Conservation (phyloP, 2,329 filamentous ascomycete species). For the Triangularia verruculosa region DNA sequence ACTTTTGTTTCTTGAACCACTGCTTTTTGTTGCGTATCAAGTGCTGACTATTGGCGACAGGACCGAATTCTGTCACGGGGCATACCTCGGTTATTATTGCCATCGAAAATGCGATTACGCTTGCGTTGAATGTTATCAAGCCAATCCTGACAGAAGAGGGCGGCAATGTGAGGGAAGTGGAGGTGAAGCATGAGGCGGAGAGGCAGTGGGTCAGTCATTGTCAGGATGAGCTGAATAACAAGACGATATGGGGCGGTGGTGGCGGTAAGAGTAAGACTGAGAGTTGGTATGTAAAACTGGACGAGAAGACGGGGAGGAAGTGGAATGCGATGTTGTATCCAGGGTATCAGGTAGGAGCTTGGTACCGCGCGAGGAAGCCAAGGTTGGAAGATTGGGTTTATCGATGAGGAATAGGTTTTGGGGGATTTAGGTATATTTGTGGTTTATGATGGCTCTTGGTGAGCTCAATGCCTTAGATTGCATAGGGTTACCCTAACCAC, state of each 20-base stretch:
- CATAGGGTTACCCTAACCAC: too few species aligned
- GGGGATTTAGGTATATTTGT: too few species aligned
- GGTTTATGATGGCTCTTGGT: too few species aligned
- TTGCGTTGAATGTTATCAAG: slow-evolving; percentile 56
- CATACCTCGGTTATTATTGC: slow-evolving; percentile 50
- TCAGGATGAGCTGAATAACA: slow-evolving; percentile 33
- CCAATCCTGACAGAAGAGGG: slow-evolving; percentile 37
- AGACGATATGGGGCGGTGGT: slow-evolving; percentile 35
- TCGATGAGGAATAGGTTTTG: neutral
- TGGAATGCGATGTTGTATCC: slow-evolving; percentile 40
- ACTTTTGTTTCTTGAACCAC: neutral
- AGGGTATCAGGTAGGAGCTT: slow-evolving; percentile 35
- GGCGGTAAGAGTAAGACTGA: slow-evolving; percentile 25
- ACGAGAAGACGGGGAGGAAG: slow-evolving; percentile 18
- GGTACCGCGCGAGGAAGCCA: slow-evolving; percentile 39
- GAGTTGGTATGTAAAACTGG: slow-evolving; percentile 37
- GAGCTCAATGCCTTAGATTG: too few species aligned
- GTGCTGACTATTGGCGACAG: slow-evolving; percentile 22
- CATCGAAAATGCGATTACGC: slow-evolving; percentile 60
- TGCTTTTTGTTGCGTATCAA: neutral
- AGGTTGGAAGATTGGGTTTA: slow-evolving; percentile 31
- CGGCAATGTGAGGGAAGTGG: slow-evolving; percentile 29
- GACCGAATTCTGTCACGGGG: slow-evolving; percentile 61
- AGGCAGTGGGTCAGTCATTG: slow-evolving; percentile 32
- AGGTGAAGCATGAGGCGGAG: slow-evolving; percentile 38